These are phyloP conservation scores for Neolentinus lepideus DNA, from an alignment of 1,284 basidiomycete genomes.

Conservation along the genomic window DNA sequence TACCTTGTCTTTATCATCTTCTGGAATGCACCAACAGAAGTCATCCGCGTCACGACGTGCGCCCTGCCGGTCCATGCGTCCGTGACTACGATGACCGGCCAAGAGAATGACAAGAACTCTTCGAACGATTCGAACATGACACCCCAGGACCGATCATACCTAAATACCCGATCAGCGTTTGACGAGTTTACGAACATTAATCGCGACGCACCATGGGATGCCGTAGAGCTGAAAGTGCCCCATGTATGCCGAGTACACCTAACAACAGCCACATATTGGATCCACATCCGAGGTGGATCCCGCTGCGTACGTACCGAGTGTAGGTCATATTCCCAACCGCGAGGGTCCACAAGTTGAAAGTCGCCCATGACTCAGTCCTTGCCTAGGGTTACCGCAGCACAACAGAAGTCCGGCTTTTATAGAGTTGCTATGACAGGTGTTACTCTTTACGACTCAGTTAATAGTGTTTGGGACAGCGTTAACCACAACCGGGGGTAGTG, in stretches of 20 bases:
- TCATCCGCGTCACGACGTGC: conserved; percentile 72
- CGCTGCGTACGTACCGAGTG: conserved; percentile 59
- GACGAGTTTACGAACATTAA: neutral
- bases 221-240: conserved; percentile 73
- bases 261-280: neutral
- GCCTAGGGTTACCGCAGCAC: conserved; percentile 1
- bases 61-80: conserved; percentile 65
- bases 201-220: conserved; percentile 56
- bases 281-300: too few relatives aligned
- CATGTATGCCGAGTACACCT: conserved; percentile 83
- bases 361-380: conserved; percentile 41
- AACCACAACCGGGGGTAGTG: neutral
- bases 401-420: neutral
- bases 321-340: conserved; percentile 78
- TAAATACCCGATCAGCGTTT: conserved; percentile 17
- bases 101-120: conserved; percentile 77
- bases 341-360: conserved; percentile 68
- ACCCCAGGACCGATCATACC: conserved; percentile 80
- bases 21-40: conserved; percentile 63
- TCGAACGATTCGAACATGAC: conserved; percentile 77
- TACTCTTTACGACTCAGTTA: neutral
- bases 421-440: too few relatives aligned
- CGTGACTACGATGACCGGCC: conserved; percentile 79
- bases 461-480: neutral
- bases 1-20: conserved; percentile 78